Conservation (phyloP, 169 alveolate genomes). For the Hepatocystis sp. region DNA sequence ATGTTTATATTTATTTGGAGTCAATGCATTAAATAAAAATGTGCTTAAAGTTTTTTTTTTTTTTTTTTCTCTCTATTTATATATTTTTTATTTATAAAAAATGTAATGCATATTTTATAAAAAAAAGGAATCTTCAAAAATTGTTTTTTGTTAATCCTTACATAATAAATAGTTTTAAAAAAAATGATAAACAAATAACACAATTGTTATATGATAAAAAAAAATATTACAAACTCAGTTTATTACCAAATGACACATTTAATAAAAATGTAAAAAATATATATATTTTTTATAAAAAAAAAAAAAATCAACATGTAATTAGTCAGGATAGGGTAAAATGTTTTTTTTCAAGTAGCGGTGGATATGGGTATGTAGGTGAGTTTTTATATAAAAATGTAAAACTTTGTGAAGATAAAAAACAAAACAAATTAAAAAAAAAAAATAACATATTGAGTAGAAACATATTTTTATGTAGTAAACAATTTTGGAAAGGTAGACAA, state of each 20-base stretch:
- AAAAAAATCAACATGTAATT: too few relatives aligned
- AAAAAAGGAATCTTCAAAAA: slow-evolving; percentile 26
- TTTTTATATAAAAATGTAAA: too few relatives aligned
- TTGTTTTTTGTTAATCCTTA: slow-evolving; percentile 34
- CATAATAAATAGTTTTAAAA: not conserved
- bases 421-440: not conserved
- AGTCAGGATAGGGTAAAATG: too few relatives aligned
- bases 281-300: too few relatives aligned
- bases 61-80: slow-evolving; percentile 5
- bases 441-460: slow-evolving; percentile 2
- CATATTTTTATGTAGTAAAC: not conserved
- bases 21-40: too few relatives aligned
- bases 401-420: not conserved
- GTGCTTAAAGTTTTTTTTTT: not conserved
- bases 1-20: too few relatives aligned
- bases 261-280: too few relatives aligned
- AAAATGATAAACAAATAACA: slow-evolving; percentile 10
- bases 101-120: slow-evolving; percentile 41
- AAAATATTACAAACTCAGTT: not conserved
- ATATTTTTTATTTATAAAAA: slow-evolving; percentile 32
- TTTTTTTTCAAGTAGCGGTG: too few relatives aligned
- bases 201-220: slow-evolving; percentile 1
- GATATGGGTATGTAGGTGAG: too few relatives aligned
- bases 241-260: not conserved
- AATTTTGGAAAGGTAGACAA: not conserved